phyloP scores from a whole-genome alignment of 2,329 filamentous ascomycete species.

The Penicillium sp. region DNA sequence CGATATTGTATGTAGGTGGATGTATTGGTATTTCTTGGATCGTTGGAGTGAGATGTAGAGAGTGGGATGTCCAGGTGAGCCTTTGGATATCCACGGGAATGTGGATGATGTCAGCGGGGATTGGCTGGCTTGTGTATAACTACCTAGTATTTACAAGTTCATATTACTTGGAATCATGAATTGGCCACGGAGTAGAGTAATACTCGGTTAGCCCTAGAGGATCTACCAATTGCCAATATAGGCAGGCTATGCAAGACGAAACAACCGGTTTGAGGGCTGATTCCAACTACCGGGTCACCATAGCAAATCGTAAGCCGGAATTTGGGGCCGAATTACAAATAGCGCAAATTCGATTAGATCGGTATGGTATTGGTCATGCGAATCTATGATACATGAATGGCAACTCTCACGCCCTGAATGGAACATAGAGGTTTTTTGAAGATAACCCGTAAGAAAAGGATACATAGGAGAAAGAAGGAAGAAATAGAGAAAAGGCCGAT shows the following conservation, averaged over 20 bases:
- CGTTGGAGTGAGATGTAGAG: neutral
- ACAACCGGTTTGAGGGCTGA: neutral
- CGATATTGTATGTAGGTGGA: neutral
- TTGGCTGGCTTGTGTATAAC: neutral
- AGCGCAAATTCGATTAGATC: slow-evolving; percentile 18
- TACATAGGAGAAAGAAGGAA: slow-evolving; percentile 20
- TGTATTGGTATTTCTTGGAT: neutral
- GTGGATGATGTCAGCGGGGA: slow-evolving; percentile 26
- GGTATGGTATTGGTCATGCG: slow-evolving; percentile 27
- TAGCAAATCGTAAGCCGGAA: neutral
- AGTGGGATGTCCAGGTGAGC: neutral
- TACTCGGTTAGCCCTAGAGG: too few species aligned
- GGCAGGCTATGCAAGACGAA: neutral
- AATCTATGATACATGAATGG: slow-evolving; percentile 38
- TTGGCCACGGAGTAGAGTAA: neutral
- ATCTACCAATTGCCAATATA: neutral
- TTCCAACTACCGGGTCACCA: neutral
- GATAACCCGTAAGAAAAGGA: slow-evolving; percentile 26
- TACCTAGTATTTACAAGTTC: too few species aligned
- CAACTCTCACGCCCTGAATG: slow-evolving; percentile 19
- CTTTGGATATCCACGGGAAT: neutral
- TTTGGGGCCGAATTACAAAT: neutral
- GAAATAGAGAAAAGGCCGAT: slow-evolving; percentile 20
- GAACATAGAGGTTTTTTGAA: slow-evolving; percentile 19
- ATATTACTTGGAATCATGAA: neutral